Percentiles rank a stretch among this genome's conserved stretches.
Conservation (phyloP, 768 basidiomycete genomes). For the Lentinus tigrinus region DNA sequence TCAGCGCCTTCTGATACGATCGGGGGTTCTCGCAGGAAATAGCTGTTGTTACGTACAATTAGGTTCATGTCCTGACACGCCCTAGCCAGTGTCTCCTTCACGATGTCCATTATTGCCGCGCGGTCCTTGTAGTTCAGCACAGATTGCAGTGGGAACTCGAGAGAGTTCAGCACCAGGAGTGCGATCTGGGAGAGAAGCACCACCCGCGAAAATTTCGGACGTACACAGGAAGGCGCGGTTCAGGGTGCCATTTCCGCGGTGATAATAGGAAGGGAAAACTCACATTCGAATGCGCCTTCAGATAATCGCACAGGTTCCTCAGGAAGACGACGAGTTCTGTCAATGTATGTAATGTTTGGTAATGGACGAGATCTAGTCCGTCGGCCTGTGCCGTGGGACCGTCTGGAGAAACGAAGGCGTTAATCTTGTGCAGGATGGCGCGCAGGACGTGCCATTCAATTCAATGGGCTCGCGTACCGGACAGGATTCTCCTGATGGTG, state of each 20-base stretch:
- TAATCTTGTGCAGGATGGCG: constrained; percentile 2
- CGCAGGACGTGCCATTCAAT: neutral
- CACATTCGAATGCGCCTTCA: constrained; percentile 49
- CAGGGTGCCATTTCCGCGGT: constrained; percentile 12
- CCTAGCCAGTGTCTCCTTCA: constrained; percentile 53
- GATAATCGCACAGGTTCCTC: constrained; percentile 47
- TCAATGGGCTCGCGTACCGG: constrained; percentile 17
- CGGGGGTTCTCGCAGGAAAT: constrained; percentile 11
- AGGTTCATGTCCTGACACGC: constrained; percentile 46
- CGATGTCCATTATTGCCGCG: constrained; percentile 44
- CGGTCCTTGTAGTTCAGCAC: constrained; percentile 38
- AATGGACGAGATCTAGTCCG: constrained; percentile 34
- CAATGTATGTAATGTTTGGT: constrained; percentile 44
- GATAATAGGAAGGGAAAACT: constrained; percentile 16
- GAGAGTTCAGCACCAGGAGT: constrained; percentile 63
- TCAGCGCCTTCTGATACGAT: constrained; percentile 17
- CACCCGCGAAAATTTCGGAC: constrained; percentile 9
- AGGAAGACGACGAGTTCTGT: constrained; percentile 60
- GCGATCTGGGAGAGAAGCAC: constrained; percentile 40
- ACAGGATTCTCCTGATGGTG: constrained; percentile 29
- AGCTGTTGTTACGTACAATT: constrained; percentile 39
- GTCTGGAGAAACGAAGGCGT: constrained; percentile 13
- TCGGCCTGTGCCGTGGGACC: constrained; percentile 12
- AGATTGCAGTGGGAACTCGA: constrained; percentile 67
- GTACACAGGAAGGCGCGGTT: neutral